Base-by-base conservation (phyloP, 768 basidiomycete genomes). In the Leccinellum albellum region DNA sequence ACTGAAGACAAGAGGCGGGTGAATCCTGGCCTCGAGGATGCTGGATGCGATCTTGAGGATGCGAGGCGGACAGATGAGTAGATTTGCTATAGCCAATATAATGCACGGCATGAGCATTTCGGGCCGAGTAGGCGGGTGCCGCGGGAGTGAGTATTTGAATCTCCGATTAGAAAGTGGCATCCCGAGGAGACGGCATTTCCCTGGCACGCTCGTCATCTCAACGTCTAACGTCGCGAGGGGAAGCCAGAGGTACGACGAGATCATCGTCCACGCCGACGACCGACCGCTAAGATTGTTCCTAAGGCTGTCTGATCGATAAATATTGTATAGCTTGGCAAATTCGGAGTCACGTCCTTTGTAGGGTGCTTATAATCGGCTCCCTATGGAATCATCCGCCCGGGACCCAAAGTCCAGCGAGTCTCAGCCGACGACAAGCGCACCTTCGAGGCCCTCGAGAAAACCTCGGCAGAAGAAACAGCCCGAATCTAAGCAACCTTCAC, bases 1-100 rank as follows among this genome's bases (percentile, higher is more conserved):
- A 86, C 84, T 46, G 83, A 88, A 69, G 94, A 95, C 72, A 79
- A 79, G 70, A 76, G 94, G 55, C 76, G 79, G 62, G 74, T 89
- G 3, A 94, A 94, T 71, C 92, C 92, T 15, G 91, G 86, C 28
- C 55, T 78, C 50, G 70, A 73, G 23, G 71, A 70, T 37, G 66
- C 62, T 46, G 61, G 64, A 37, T 66, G 69, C 65, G 66, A 69
- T 52, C 50, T 55, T 28, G 67, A 65, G 58, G 53, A 55, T 23
- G 64, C 31, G 35, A 53, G 64, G 51, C 55, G 54, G 7, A 42
- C 20, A 9, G 58, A 57, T 40, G 61, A 53, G 58, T 68, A 60
- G 55, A 47, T 47, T 58, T 46, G 21, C 14, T 37, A 32, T 17
- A 42, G 20, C 20, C 20, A n/a, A 26, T 31, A 26, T 40, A 50